Percentiles rank a stretch among this genome's conserved stretches.
phyloP scores from a whole-genome alignment of 2,329 filamentous ascomycete genomes.

The Penicillium sp. region DNA sequence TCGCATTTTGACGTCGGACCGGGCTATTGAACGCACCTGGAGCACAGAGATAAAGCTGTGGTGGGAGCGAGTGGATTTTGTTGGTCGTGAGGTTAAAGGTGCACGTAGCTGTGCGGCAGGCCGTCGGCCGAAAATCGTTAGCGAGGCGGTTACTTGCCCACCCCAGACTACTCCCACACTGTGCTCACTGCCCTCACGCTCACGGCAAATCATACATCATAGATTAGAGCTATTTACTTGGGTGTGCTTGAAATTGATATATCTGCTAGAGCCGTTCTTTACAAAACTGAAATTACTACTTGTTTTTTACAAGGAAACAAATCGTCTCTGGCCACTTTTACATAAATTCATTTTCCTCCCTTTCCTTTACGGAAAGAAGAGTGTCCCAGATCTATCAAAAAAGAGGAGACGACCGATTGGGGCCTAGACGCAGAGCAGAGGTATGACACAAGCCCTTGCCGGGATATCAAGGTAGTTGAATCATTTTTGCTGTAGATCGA shows the following conservation, averaged over 20 bases:
- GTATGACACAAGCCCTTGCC: conserved; percentile 28
- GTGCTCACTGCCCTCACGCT: conserved; percentile 23
- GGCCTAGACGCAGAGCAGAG: conserved; percentile 24
- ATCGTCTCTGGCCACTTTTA: conserved; percentile 12
- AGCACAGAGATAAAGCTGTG: conserved; percentile 35
- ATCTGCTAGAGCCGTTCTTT: neutral
- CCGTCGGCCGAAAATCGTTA: conserved; percentile 48
- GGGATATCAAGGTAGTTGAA: conserved; percentile 47
- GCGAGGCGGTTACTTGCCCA: conserved; percentile 41
- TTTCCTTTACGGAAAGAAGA: conserved; percentile 13
- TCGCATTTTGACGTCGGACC: conserved; percentile 23
- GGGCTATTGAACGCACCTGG: conserved; percentile 39
- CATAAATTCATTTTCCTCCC: conserved; percentile 17
- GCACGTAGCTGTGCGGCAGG: conserved; percentile 43
- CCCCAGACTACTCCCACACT: conserved; percentile 37
- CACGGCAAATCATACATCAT: neutral
- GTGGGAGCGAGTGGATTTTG: conserved; percentile 43
- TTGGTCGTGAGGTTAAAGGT: conserved; percentile 39
- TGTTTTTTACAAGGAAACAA: neutral
- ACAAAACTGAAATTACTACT: neutral
- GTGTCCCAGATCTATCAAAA: conserved; percentile 23
- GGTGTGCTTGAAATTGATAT: neutral
- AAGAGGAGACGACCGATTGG: conserved; percentile 11
- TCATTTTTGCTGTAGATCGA: conserved; percentile 46
- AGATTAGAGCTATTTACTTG: neutral